Conservation (phyloP, 345 rosid genomes). For the Eucalyptus erythrocorys region DNA sequence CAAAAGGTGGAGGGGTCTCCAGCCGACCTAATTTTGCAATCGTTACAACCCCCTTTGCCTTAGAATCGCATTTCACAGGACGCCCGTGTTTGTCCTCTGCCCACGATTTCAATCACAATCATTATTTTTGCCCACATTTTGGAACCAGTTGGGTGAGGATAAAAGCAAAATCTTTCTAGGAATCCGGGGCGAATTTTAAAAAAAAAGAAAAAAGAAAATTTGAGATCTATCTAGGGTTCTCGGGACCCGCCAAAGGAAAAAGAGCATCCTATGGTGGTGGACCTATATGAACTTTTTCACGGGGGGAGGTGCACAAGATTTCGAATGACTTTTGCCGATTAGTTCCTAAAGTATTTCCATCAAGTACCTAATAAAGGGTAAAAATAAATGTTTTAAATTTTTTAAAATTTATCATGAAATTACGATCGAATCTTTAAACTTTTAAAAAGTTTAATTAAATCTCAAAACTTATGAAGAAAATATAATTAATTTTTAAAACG, state of each 20-base stretch:
- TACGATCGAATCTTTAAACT: no score
- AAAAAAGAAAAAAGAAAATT: not conserved
- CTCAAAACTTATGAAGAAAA: no score
- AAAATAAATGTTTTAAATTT: no score
- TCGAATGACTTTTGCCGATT: not conserved
- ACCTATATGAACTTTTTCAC: not conserved
- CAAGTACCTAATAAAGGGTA: not conserved
- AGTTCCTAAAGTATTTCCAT: not conserved
- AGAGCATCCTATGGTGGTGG: conserved; percentile 1
- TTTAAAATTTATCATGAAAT: no score
- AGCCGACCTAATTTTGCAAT: not conserved
- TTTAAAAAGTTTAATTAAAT: no score
- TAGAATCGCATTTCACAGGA: not conserved
- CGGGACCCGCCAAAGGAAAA: not conserved
- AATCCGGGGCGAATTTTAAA: not conserved
- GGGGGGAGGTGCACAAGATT: not conserved
- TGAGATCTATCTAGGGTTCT: not conserved
- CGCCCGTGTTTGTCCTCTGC: not conserved
- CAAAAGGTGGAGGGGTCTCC: not conserved
- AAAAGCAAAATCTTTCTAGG: not conserved
- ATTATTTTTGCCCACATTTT: not conserved
- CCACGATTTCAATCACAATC: not conserved
- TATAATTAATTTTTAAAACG: accelerated
- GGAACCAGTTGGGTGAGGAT: not conserved
- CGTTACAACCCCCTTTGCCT: not conserved